phyloP scores from a whole-genome alignment of 352 stramenopile genomes.

The Globisporangium takayamanum region DNA sequence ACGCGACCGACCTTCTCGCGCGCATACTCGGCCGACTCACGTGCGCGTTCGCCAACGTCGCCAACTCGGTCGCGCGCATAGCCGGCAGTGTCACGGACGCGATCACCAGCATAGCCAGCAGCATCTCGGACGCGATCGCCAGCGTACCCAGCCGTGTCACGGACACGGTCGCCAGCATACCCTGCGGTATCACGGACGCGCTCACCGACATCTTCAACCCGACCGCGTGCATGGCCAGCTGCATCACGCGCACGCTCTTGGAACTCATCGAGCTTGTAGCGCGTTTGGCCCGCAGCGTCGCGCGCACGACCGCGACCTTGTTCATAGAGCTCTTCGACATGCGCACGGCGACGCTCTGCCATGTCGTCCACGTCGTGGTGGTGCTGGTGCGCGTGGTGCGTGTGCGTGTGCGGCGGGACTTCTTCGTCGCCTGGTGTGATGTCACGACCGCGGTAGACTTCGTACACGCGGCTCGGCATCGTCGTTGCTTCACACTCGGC shows the following conservation, averaged over 20 bases:
- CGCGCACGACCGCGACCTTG: conserved; percentile 1
- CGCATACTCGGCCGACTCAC: conserved; percentile 31
- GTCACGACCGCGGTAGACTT: conserved; percentile 10
- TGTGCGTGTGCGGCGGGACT: background rate
- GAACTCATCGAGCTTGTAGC: conserved; percentile 29
- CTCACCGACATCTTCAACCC: background rate
- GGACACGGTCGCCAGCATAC: background rate
- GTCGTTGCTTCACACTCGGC: background rate
- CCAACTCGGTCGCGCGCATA: conserved; percentile 22
- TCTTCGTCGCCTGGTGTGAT: background rate
- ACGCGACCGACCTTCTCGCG: conserved; percentile 40
- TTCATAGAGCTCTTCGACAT: conserved; percentile 8
- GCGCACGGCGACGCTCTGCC: conserved; percentile 3
- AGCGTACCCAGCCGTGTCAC: conserved; percentile 33
- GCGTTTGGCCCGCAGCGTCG: conserved; percentile 4
- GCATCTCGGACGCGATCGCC: conserved; percentile 2
- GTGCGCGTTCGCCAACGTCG: conserved; percentile 12
- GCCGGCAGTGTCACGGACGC: conserved; percentile 11
- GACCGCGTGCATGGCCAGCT: background rate
- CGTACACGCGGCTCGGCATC: conserved; percentile 14
- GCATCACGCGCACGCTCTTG: conserved; percentile 7
- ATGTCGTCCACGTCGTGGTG: conserved; percentile 11
- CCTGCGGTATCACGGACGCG: background rate
- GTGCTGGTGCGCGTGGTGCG: background rate
- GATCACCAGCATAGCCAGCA: background rate